A percentile compares a stretch with the other conserved stretches of the same genome.
These are phyloP conservation scores for Crataegus laevigata DNA, from an alignment of 306 rosid species.

Conservation along the genomic window DNA sequence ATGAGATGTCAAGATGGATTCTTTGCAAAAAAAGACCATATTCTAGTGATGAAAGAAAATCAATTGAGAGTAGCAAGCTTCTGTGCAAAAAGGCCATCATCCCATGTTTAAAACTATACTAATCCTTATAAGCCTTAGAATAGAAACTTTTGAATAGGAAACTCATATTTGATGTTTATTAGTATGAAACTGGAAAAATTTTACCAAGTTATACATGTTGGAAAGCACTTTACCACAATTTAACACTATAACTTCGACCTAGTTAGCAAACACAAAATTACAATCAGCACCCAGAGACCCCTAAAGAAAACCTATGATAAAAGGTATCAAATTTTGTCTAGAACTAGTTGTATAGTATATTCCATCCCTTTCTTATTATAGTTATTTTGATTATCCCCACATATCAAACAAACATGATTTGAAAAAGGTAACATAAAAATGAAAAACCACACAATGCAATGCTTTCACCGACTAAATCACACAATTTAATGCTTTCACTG, in stretches of 20 bases:
- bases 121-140: no score
- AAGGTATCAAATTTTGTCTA: no score
- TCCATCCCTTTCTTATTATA: background rate
- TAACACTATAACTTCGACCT: background rate
- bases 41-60: no score
- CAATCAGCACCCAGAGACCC: background rate
- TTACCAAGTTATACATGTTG: background rate
- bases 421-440: background rate
- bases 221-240: background rate
- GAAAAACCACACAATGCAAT: background rate
- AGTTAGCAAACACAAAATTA: background rate
- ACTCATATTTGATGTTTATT: no score
- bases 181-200: no score
- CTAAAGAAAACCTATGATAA: background rate
- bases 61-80: no score
- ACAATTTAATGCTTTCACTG: background rate
- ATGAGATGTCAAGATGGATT: no score
- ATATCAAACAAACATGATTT: background rate
- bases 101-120: no score
- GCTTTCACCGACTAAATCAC: background rate
- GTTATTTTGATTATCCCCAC: background rate
- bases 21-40: no score
- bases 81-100: no score
- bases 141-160: no score
- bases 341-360: background rate